Conservation (phyloP, 495 filamentous ascomycete genomes). For the Daldinia grandis region DNA sequence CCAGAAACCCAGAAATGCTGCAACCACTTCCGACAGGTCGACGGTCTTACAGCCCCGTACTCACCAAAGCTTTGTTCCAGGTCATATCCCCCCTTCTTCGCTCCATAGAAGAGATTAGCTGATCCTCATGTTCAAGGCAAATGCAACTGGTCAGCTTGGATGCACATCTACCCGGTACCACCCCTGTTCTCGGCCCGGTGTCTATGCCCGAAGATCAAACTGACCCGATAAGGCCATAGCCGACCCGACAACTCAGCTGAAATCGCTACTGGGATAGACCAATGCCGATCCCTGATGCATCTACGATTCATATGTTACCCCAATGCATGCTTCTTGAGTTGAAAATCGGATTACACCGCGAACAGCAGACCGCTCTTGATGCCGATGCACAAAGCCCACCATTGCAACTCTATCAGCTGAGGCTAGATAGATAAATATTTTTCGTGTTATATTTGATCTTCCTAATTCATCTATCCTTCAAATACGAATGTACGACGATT, state of each 20-base stretch:
- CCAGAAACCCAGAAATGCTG: slow-evolving; percentile 6
- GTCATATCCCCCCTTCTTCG: background rate
- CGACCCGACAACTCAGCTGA: slow-evolving; percentile 30
- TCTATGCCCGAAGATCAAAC: slow-evolving; percentile 2
- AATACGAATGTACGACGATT: slow-evolving; percentile 23
- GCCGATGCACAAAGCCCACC: slow-evolving; percentile 9
- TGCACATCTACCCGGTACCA: slow-evolving; percentile 4
- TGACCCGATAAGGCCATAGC: slow-evolving; percentile 30
- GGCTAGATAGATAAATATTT: slow-evolving; percentile 1
- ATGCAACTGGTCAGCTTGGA: slow-evolving; percentile 19
- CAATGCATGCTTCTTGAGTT: background rate
- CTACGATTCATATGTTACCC: background rate
- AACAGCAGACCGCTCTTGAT: slow-evolving; percentile 16
- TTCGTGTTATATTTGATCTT: slow-evolving; percentile 21
- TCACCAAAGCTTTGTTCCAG: slow-evolving; percentile 5
- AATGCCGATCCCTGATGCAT: slow-evolving; percentile 5
- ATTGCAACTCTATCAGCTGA: slow-evolving; percentile 16
- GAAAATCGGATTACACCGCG: slow-evolving; percentile 7
- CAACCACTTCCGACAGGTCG: slow-evolving; percentile 16
- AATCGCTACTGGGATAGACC: slow-evolving; percentile 10
- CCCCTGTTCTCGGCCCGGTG: slow-evolving; percentile 37
- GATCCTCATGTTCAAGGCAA: slow-evolving; percentile 14
- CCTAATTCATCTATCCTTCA: slow-evolving; percentile 22
- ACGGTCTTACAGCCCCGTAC: slow-evolving; percentile 3
- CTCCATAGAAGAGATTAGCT: slow-evolving; percentile 4